Percentiles rank a stretch among this genome's conserved stretches.
Conservation (phyloP, 495 filamentous ascomycete species). For the Neurospora sp. region DNA sequence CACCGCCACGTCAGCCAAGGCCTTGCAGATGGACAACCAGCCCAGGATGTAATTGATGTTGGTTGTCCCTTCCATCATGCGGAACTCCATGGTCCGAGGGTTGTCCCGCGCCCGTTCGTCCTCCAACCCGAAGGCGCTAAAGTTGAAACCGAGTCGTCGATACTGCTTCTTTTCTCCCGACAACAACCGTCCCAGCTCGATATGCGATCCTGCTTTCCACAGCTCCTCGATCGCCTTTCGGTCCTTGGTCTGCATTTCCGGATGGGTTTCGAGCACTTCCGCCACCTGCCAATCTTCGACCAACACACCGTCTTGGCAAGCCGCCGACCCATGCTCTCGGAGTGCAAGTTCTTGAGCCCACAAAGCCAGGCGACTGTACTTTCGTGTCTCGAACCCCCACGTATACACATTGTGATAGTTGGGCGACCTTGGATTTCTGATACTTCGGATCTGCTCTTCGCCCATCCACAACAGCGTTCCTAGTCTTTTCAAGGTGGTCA, state of each 20-base stretch:
- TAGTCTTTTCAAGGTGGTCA: conserved; percentile 19
- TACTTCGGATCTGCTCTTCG: conserved; percentile 21
- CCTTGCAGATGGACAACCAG: conserved; percentile 19
- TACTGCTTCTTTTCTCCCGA: conserved; percentile 15
- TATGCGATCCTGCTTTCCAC: conserved; percentile 10
- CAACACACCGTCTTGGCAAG: not conserved
- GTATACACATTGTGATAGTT: conserved; percentile 22
- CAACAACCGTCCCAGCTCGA: conserved; percentile 17
- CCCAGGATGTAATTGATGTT: conserved; percentile 8
- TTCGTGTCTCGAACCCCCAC: conserved; percentile 20
- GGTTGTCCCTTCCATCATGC: conserved; percentile 24
- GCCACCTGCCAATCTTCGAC: conserved; percentile 7
- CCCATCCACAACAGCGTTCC: conserved; percentile 21
- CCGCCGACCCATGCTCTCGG: not conserved
- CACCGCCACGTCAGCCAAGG: conserved; percentile 13
- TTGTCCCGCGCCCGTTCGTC: conserved; percentile 20
- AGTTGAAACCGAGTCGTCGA: conserved; percentile 25
- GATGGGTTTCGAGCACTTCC: not conserved
- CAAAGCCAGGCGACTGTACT: conserved; percentile 16
- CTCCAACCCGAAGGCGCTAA: conserved; percentile 24
- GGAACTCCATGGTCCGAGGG: conserved; percentile 24
- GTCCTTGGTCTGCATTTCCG: not conserved
- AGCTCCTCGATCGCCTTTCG: conserved; percentile 13
- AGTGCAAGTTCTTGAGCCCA: not conserved
- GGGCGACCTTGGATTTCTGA: conserved; percentile 20